Conservation (phyloP, 1,284 basidiomycete species). For the Leccinum pachyderme region DNA sequence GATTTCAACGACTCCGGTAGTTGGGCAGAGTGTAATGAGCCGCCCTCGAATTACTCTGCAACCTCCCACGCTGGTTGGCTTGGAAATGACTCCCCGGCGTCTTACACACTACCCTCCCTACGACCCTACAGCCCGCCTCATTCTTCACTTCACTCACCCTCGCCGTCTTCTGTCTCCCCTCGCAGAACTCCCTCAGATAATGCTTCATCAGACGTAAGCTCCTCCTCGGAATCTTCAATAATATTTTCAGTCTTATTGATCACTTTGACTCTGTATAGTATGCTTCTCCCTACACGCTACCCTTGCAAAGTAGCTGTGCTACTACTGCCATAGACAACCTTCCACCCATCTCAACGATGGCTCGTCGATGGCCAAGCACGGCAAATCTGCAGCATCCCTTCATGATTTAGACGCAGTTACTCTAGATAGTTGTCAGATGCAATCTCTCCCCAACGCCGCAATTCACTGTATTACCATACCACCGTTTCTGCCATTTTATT, state of each 20-base stretch:
- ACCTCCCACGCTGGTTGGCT: constrained; percentile 31
- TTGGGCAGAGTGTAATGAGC: constrained; percentile 28
- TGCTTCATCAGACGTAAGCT: constrained; percentile 28
- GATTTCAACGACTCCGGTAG: constrained; percentile 16
- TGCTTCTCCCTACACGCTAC: constrained; percentile 23
- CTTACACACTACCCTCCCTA: constrained; percentile 32
- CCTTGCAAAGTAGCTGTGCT: constrained; percentile 29
- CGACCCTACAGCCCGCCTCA: constrained; percentile 30
- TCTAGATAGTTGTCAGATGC: constrained; percentile 8
- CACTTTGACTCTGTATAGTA: constrained; percentile 17
- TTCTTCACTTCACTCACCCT: constrained; percentile 26
- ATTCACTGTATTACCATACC: constrained; percentile 19
- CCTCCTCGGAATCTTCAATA: background rate
- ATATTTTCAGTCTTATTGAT: constrained; percentile 7
- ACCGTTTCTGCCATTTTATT: constrained; percentile 11
- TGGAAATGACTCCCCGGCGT: constrained; percentile 26
- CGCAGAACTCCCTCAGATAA: constrained; percentile 28
- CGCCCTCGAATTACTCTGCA: constrained; percentile 21
- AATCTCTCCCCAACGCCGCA: constrained; percentile 6
- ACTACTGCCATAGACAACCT: constrained; percentile 33
- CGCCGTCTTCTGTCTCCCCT: constrained; percentile 25
- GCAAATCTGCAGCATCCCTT: constrained; percentile 33
- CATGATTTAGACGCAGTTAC: constrained; percentile 31
- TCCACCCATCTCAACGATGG: constrained; percentile 35
- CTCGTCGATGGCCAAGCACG: constrained; percentile 31